Base-by-base conservation (phyloP, 495 filamentous ascomycete species). In the Aeminium ludgeri region DNA sequence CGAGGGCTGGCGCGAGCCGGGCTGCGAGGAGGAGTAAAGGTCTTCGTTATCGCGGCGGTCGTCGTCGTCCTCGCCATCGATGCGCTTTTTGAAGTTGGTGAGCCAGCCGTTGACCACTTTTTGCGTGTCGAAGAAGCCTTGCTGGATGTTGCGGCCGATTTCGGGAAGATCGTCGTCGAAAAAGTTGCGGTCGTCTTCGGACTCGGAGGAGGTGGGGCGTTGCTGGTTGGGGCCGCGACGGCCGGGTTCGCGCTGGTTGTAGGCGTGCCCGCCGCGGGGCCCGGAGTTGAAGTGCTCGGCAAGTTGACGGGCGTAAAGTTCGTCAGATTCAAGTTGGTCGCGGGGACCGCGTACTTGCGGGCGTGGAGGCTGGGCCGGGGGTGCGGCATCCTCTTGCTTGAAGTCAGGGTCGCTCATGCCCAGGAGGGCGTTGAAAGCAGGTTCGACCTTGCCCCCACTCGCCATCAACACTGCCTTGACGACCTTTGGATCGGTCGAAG, bases 101-200 rank as follows among this genome's bases (percentile, higher is more conserved):
- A 97, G 78, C 87, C 87, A 96, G 34, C 73, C 68, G 63, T 91
- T 96, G 54, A 97, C 82, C 55, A 79, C 93, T 10, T 69, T 72
- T 64, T 97, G 89, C 17, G 89, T 97, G 46, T 96, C 85, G 30
- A 89, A 41, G 61, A 97, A 96, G 1, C 89, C 89, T 62, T 96
- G 92, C 51, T 76, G 80, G 48, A 97, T 72, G 47, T 91, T 95
- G 53, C 92, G 83, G 44, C 76, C 78, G 57, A 97, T 95, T 35
- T 86, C 76, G 2, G 89, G 89, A 33, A 97, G 69, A 50, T 97
- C 89, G 54, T 97, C 89, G 57, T 97, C 87, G 56, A 97, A 74
- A 55, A 94, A 95, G 63, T 73, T 93, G 52, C 78, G 83, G 36
- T 83, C 77, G n/a, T 44, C 36, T 2, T 41, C 45, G 15, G 43